Evolutionary conservation across 2,329 filamentous ascomycete genomes (phyloP).

Genomic region (Hortaea werneckii): DNA sequence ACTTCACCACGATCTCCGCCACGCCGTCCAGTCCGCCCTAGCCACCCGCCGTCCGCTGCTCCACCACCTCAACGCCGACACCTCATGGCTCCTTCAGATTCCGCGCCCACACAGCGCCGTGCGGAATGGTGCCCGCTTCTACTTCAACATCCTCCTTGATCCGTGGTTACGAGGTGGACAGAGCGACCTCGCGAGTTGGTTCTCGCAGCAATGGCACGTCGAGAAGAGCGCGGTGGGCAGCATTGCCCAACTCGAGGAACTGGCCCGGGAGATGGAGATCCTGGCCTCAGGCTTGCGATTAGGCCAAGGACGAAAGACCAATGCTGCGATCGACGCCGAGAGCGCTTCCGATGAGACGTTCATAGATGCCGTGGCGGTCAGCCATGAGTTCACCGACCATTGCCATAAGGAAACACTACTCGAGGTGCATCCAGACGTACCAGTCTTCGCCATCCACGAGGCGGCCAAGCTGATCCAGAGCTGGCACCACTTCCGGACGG

Average conservation of each 20-base stretch:
- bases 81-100: slow-evolving; percentile 56
- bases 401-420: slow-evolving; percentile 53
- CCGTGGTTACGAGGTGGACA: slow-evolving; percentile 56
- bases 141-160: slow-evolving; percentile 56
- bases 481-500: slow-evolving; percentile 50
- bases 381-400: slow-evolving; percentile 60
- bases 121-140: slow-evolving; percentile 36
- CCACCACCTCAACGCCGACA: slow-evolving; percentile 57
- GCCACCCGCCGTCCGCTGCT: slow-evolving; percentile 43
- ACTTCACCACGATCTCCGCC: slow-evolving; percentile 33
- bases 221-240: slow-evolving; percentile 44
- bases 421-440: slow-evolving; percentile 43
- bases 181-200: slow-evolving; percentile 54
- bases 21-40: slow-evolving; percentile 30
- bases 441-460: slow-evolving; percentile 49
- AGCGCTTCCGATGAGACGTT: slow-evolving; percentile 34
- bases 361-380: slow-evolving; percentile 51
- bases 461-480: slow-evolving; percentile 46
- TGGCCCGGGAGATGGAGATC: slow-evolving; percentile 42
- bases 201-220: slow-evolving; percentile 55
- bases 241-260: slow-evolving; percentile 45
- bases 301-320: slow-evolving; percentile 9
- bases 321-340: slow-evolving; percentile 35
- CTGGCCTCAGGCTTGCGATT: slow-evolving; percentile 17
- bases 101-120: slow-evolving; percentile 41